Conservation (phyloP, 768 basidiomycete species). For the Sporobolomyces roseus region DNA sequence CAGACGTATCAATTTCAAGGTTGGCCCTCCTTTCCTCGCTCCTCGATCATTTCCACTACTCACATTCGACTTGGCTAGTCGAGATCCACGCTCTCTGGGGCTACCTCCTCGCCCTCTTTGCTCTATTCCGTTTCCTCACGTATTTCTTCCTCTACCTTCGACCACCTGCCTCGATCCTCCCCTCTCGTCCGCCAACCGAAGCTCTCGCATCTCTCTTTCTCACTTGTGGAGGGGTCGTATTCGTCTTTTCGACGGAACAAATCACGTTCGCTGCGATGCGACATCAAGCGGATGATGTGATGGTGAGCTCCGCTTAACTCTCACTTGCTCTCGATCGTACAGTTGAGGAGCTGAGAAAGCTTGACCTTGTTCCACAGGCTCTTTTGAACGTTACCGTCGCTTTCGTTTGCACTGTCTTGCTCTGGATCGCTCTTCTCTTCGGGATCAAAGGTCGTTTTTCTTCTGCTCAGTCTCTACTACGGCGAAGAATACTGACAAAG, state of each 20-base stretch:
- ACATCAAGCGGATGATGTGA: conserved; percentile 67
- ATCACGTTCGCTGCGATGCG: conserved; percentile 84
- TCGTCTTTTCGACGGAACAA: conserved; percentile 78
- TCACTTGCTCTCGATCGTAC: conserved; percentile 17
- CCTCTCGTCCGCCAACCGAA: conserved; percentile 90
- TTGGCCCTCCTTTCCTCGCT: background rate
- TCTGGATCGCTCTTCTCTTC: conserved; percentile 72
- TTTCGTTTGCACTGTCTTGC: conserved; percentile 77
- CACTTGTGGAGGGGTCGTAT: conserved; percentile 73
- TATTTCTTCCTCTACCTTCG: conserved; percentile 91
- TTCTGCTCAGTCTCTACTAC: background rate
- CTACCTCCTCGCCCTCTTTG: conserved; percentile 70
- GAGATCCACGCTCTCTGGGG: conserved; percentile 92
- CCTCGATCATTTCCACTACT: background rate
- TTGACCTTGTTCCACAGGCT: background rate
- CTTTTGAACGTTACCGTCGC: conserved; percentile 71
- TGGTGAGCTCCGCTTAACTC: too few relatives aligned
- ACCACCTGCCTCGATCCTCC: conserved; percentile 50
- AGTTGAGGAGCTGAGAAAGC: background rate
- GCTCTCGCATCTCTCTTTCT: conserved; percentile 80
- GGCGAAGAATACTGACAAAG: background rate
- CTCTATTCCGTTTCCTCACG: conserved; percentile 75
- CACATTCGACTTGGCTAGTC: conserved; percentile 55
- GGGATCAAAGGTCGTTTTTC: conserved; percentile 62
- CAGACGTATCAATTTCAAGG: conserved; percentile 86